These are phyloP conservation scores for Eucalyptus regnans DNA, from an alignment of 345 rosid species.

Conservation along the genomic window DNA sequence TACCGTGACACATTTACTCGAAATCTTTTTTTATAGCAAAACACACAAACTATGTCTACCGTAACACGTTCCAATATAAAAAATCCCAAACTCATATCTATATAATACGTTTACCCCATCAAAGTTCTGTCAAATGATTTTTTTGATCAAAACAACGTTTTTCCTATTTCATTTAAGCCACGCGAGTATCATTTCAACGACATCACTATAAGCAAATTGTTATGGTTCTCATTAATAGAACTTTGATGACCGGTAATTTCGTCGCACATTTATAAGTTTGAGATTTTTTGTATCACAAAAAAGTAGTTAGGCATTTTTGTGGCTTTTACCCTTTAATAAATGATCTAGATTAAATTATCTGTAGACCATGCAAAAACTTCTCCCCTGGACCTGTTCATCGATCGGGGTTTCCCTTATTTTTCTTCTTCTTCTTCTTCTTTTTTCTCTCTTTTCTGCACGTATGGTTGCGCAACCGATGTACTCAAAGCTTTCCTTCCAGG, in stretches of 20 bases:
- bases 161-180: no score
- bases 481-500: neutral
- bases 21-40: no score
- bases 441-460: neutral
- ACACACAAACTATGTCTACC: fast-evolving
- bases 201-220: no score
- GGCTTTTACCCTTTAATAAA: neutral
- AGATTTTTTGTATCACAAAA: no score
- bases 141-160: fast-evolving
- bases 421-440: no score
- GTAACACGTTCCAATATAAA: fast-evolving
- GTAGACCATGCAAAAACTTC: neutral
- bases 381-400: neutral
- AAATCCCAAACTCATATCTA: no score
- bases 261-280: neutral
- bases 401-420: neutral
- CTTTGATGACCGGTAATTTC: fast-evolving
- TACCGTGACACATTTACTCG: fast-evolving
- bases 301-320: neutral
- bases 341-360: neutral
- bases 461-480: neutral
- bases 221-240: neutral
- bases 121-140: fast-evolving
- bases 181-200: no score
- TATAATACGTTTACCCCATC: no score